These are phyloP conservation scores for Globisporangium camurandrum DNA, from an alignment of 352 stramenopile genomes.

Conservation along the genomic window DNA sequence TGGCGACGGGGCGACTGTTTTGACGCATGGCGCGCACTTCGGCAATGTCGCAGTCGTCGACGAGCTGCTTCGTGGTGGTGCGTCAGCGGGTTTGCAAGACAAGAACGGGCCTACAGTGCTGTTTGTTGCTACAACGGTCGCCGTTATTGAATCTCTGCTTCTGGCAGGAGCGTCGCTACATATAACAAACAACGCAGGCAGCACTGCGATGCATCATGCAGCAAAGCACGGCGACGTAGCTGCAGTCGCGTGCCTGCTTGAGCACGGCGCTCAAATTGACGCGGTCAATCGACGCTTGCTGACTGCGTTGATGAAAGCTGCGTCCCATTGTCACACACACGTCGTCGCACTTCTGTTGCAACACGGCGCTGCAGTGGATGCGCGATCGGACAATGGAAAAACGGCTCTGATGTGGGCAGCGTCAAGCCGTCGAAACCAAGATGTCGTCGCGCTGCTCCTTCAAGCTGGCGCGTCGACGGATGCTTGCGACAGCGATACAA, in stretches of 20 bases:
- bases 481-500: background rate
- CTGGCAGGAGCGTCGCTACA: background rate
- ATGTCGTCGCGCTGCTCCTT: background rate
- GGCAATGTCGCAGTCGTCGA: background rate
- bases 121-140: background rate
- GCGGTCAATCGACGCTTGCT: background rate
- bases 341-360: background rate
- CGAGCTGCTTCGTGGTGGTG: background rate
- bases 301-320: background rate
- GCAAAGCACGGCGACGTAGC: background rate
- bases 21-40: too few species aligned
- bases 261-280: background rate
- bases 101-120: background rate
- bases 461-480: background rate
- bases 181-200: background rate
- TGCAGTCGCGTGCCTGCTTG: background rate
- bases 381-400: background rate
- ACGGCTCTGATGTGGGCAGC: background rate
- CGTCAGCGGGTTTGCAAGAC: background rate
- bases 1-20: too few species aligned
- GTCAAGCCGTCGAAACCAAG: background rate
- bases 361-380: background rate
- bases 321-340: background rate
- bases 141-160: background rate
- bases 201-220: background rate